A percentile compares a stretch with the other conserved stretches of the same genome.
These are phyloP conservation scores for Nyctanthes arbortristis DNA, from an alignment of 257 asterid species.

Conservation along the genomic window DNA sequence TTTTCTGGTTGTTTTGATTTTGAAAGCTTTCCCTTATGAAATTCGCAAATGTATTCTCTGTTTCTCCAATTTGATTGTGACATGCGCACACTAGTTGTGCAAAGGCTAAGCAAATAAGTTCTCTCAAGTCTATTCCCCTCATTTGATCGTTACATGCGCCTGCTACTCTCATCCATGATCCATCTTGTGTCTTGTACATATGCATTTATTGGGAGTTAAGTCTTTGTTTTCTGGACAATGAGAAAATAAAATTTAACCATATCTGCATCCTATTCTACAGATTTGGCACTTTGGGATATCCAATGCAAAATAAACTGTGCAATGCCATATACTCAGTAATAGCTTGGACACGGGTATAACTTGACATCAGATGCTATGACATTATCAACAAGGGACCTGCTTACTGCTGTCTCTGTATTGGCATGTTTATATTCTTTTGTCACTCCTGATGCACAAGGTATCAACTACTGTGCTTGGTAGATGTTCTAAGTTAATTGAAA, in stretches of 20 bases:
- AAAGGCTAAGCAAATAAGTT: too few species aligned
- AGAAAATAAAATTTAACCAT: slow-evolving; percentile 1
- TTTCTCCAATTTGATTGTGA: background rate
- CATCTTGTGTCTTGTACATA: background rate
- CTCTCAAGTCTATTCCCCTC: too few species aligned
- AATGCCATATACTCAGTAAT: slow-evolving; percentile 24
- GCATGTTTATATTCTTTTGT: slow-evolving; percentile 42
- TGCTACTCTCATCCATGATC: too few species aligned
- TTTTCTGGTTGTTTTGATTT: background rate
- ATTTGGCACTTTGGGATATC: slow-evolving; percentile 30
- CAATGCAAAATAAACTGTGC: background rate
- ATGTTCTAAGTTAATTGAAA: slow-evolving; percentile 2
- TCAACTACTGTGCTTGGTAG: slow-evolving; percentile 4
- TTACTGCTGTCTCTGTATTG: slow-evolving; percentile 39
- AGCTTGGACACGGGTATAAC: slow-evolving; percentile 18
- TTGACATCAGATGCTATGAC: slow-evolving; percentile 27
- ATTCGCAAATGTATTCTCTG: background rate
- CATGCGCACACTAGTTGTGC: background rate
- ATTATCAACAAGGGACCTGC: slow-evolving; percentile 44
- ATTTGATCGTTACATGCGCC: too few species aligned
- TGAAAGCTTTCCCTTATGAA: background rate
- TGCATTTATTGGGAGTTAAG: background rate
- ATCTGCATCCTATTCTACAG: slow-evolving; percentile 18
- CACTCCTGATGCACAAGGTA: slow-evolving; percentile 69
- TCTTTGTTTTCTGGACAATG: too few species aligned